Evolutionary conservation across 345 rosid genomes (phyloP).

Genomic region (Eucalyptus cloeziana): DNA sequence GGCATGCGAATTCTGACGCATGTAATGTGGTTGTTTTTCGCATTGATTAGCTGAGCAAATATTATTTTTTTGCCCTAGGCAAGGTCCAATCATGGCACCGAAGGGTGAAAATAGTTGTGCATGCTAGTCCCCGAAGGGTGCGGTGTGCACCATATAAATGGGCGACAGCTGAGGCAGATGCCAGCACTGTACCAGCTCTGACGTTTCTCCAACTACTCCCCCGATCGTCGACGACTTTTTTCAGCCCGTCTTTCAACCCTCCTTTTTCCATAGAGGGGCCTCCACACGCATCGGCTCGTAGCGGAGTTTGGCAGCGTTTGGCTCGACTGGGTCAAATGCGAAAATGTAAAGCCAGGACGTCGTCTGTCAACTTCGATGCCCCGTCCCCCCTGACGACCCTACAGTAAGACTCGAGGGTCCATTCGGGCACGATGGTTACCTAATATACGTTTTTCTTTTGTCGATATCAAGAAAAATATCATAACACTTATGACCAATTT

Average conservation of each 20-base stretch:
- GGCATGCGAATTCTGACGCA: neutral
- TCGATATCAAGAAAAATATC: too few species aligned
- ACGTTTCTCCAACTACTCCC: neutral
- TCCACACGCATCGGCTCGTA: neutral
- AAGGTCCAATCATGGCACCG: neutral
- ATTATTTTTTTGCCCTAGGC: neutral
- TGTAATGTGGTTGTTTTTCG: neutral
- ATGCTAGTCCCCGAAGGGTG: neutral
- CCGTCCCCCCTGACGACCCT: neutral
- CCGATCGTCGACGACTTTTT: neutral
- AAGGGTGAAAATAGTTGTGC: neutral
- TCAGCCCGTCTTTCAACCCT: neutral
- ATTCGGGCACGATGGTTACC: neutral
- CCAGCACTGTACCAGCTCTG: neutral
- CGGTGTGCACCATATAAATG: neutral
- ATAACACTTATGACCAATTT: accelerated
- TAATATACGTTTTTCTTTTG: neutral
- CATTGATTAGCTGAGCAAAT: neutral
- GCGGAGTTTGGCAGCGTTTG: neutral
- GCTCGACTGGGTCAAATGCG: neutral
- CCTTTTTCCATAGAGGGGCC: neutral
- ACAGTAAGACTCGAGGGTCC: neutral
- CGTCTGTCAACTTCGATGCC: neutral
- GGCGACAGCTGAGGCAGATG: neutral
- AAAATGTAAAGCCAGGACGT: neutral